Conservation (phyloP, 169 alveolate genomes). For the Babesia caballi region DNA sequence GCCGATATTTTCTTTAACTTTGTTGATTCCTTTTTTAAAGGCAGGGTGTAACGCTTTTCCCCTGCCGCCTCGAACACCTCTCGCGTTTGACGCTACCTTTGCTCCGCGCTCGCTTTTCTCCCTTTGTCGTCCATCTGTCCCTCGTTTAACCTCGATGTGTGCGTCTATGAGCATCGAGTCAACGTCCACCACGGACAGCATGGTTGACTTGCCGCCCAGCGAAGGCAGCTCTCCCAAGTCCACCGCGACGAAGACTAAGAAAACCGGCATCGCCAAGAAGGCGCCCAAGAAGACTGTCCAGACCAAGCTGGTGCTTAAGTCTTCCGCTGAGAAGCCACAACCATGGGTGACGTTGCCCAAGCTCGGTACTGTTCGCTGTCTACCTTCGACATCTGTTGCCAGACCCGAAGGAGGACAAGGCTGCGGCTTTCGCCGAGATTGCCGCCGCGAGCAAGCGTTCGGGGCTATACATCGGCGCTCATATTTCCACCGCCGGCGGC, state of each 20-base stretch:
- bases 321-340: conserved; percentile 4
- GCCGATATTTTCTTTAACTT: neutral
- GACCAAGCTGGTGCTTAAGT: conserved; percentile 22
- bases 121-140: neutral
- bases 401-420: conserved; percentile 61
- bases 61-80: neutral
- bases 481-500: conserved; percentile 88
- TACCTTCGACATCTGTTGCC: neutral
- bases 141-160: neutral
- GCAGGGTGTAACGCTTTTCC: neutral
- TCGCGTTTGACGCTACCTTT: neutral
- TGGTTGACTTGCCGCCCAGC: neutral
- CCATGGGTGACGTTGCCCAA: conserved; percentile 58
- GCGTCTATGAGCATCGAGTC: neutral
- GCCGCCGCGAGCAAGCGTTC: conserved; percentile 36
- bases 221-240: neutral
- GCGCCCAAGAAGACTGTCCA: conserved; percentile 25
- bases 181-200: conserved; percentile 13
- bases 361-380: conserved; percentile 8
- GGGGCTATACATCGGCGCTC: conserved; percentile 85
- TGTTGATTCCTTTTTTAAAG: neutral
- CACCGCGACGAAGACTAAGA: conserved; percentile 12
- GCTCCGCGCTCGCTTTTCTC: neutral
- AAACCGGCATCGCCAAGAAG: conserved; percentile 25
- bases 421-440: conserved; percentile 36